Evolutionary conservation across 148 eudicot species (phyloP).

Genomic region (Euryodendron excelsum): DNA sequence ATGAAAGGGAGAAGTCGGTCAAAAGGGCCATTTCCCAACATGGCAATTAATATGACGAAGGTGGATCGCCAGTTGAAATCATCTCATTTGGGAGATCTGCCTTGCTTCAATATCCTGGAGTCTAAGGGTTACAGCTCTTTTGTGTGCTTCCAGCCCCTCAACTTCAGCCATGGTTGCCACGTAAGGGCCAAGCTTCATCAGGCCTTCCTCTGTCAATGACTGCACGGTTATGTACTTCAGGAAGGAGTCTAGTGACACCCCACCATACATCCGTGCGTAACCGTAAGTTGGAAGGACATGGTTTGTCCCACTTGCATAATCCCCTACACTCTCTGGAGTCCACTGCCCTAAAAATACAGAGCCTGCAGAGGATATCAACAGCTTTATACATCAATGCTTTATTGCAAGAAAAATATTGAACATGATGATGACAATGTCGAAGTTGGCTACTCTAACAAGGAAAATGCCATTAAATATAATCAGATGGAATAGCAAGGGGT

Average conservation of each 20-base stretch:
- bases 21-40: background rate
- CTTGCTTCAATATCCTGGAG: conserved; percentile 79
- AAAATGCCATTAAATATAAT: too few species aligned
- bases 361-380: conserved; percentile 39
- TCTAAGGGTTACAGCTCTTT: conserved; percentile 89
- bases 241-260: conserved; percentile 92
- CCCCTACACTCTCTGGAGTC: conserved; percentile 99
- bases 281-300: conserved; percentile 99
- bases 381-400: background rate
- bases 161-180: conserved; percentile 94
- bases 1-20: background rate
- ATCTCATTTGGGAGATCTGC: conserved; percentile 33
- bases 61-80: conserved; percentile 11
- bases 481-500: too few species aligned
- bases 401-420: background rate
- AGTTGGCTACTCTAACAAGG: too few species aligned
- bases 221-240: conserved; percentile 93
- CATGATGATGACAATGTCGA: background rate
- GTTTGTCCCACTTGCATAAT: conserved; percentile 97
- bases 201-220: conserved; percentile 92
- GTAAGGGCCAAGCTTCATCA: conserved; percentile 68
- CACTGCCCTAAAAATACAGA: conserved; percentile 95
- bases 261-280: conserved; percentile 92
- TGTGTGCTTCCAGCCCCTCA: conserved; percentile 95
- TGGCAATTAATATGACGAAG: background rate